A percentile compares a stretch with the other conserved stretches of the same genome.
Evolutionary conservation across 805 yeast species (phyloP).

Genomic region (Ogataea nitratoaversa): DNA sequence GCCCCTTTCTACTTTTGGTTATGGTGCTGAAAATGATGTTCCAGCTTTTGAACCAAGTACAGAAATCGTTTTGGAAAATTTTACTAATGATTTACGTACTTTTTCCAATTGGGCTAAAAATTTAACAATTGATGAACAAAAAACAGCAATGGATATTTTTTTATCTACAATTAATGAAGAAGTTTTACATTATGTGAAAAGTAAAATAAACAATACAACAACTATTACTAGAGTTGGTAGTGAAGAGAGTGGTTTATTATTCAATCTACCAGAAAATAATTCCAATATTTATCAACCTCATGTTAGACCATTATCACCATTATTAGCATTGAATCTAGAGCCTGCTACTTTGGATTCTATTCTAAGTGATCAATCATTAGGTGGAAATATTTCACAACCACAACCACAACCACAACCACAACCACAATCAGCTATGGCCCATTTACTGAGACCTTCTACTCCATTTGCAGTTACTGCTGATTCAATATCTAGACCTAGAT

Average conservation of each 20-base stretch:
- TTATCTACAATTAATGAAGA: slow-evolving; percentile 41
- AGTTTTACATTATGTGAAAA: slow-evolving; percentile 40
- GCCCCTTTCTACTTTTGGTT: slow-evolving; percentile 13
- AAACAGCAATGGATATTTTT: slow-evolving; percentile 44
- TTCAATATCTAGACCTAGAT: slow-evolving; percentile 36
- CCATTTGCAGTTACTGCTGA: slow-evolving; percentile 9
- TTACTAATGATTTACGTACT: slow-evolving; percentile 41
- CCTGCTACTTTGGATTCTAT: slow-evolving; percentile 37
- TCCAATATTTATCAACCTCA: slow-evolving; percentile 21
- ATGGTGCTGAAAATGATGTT: slow-evolving; percentile 23
- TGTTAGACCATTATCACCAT: slow-evolving; percentile 30
- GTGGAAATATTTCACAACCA: slow-evolving; percentile 2
- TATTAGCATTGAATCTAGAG: slow-evolving; percentile 30
- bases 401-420: slow-evolving; percentile 3
- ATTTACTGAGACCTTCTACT: slow-evolving; percentile 6
- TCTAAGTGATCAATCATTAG: slow-evolving; percentile 23
- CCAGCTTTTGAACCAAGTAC: slow-evolving; percentile 32
- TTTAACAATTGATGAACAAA: slow-evolving; percentile 43
- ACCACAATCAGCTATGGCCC: too few relatives aligned
- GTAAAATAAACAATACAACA: slow-evolving; percentile 33
- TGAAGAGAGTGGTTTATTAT: slow-evolving; percentile 12
- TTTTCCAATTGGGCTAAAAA: slow-evolving; percentile 45
- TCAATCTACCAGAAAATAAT: slow-evolving; percentile 23
- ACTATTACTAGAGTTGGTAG: slow-evolving; percentile 10
- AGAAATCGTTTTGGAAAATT: slow-evolving; percentile 26